Base-by-base conservation (phyloP, 2,329 filamentous ascomycete genomes). In the Nemania abortiva region DNA sequence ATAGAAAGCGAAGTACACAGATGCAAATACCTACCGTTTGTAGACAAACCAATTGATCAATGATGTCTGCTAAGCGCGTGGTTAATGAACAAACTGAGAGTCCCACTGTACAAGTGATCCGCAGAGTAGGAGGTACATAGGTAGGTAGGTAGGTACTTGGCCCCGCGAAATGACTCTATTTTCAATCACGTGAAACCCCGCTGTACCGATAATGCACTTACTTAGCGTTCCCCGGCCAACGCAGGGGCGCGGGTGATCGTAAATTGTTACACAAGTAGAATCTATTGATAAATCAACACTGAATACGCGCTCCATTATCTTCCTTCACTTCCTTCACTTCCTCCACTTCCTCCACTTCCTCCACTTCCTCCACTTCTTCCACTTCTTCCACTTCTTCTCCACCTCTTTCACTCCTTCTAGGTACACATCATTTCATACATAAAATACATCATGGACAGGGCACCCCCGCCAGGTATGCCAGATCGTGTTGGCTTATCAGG, bases 231-330 rank as follows among this genome's bases (percentile, higher is more conserved):
- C 49, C 49, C 9, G 22, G 49, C 10, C 18, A 52, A 52, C 49
- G 49, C 49, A 52, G 49, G 18, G 22, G 39, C 39, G 15, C 31
- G 39, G 39, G 39, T 15, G 39, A 52, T 29, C 49, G n/a, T 52
- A 52, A 27, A n/a, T 52, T 52, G 49, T 52, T 52, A 52, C 49
- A 13, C 10, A 52, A 29, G 49, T 20, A 52, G 49, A 52, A n/a
- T 52, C 49, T 52, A 29, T 52, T 52, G 10, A 52, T 52, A 52
- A 52, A 52, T 52, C 49, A 52, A 52, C 49, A 52, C 27, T 29
- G 49, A 20, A 52, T n/a, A 49, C 45, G 45, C 20, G 45, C 45
- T 20, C 20, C 22, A 27, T 29, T 52, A 27, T 13, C 39, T 45
- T 3, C 39, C 15, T 18, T 7, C 29, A n/a, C n/a, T n/a, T n/a